Conservation (phyloP, 2,329 filamentous ascomycete species). For the Aspergillus sp. region DNA sequence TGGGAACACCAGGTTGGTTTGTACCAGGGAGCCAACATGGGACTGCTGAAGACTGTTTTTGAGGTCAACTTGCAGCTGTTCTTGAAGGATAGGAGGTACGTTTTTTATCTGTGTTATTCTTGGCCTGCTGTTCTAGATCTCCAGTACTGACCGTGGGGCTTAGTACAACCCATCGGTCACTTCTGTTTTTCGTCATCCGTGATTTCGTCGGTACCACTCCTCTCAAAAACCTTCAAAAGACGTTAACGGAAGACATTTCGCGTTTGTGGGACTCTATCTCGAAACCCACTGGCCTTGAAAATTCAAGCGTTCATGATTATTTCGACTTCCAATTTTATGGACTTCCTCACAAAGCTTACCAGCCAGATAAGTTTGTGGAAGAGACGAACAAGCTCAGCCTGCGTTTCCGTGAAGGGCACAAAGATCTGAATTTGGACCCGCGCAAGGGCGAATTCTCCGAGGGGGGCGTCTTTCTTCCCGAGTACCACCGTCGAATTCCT, state of each 20-base stretch:
- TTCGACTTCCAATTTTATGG: constrained; percentile 98
- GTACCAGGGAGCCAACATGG: constrained; percentile 99
- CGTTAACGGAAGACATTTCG: constrained; percentile 79
- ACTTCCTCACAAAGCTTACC: constrained; percentile 91
- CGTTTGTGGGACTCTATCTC: constrained; percentile 91
- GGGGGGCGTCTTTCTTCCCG: constrained; percentile 78
- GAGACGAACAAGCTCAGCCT: constrained; percentile 74
- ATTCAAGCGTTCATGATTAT: constrained; percentile 87
- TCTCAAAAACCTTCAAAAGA: constrained; percentile 80
- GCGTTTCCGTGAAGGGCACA: constrained; percentile 76
- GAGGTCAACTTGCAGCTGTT: constrained; percentile 98
- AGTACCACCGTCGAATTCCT: constrained; percentile 92
- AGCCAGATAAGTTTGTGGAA: constrained; percentile 79
- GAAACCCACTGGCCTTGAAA: constrained; percentile 82
- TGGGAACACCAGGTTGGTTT: constrained; percentile 98
- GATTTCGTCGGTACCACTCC: constrained; percentile 93
- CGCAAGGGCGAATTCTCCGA: constrained; percentile 63
- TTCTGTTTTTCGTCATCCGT: constrained; percentile 97
- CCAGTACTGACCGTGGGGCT: constrained; percentile 9
- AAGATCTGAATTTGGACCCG: constrained; percentile 56
- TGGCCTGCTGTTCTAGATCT: not conserved
- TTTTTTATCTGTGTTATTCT: not conserved
- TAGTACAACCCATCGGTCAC: constrained; percentile 77
- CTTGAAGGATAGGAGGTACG: constrained; percentile 86
- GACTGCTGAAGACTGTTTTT: constrained; percentile 94